Percentiles rank a stretch among this genome's conserved stretches.
Conservation (phyloP, 208 protist genomes). For the Trichomonas tenax region DNA sequence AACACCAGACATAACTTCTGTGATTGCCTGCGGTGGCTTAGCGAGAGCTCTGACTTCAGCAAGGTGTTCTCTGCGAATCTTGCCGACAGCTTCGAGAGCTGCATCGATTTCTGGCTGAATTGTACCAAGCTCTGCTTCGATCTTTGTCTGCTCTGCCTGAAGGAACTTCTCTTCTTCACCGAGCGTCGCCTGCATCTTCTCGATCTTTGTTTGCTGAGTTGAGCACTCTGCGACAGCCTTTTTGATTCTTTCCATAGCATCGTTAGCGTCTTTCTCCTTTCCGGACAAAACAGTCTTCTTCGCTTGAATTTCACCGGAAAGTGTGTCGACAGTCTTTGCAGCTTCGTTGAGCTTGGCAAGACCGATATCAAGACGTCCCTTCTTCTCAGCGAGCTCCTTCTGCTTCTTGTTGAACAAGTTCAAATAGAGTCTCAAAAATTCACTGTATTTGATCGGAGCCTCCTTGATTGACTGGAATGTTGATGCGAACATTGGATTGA, state of each 20-base stretch:
- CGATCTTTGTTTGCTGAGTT: constrained; percentile 70
- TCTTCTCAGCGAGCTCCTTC: constrained; percentile 51
- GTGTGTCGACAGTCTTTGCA: constrained; percentile 47
- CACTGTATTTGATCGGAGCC: constrained; percentile 56
- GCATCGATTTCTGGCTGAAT: constrained; percentile 81
- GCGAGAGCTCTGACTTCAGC: constrained; percentile 81
- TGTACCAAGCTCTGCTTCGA: constrained; percentile 67
- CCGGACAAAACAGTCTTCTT: constrained; percentile 50
- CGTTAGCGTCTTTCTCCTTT: constrained; percentile 78
- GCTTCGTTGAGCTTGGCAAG: constrained; percentile 81
- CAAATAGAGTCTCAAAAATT: constrained; percentile 63
- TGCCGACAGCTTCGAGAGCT: constrained; percentile 68
- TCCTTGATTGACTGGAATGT: background rate
- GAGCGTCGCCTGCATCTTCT: constrained; percentile 68
- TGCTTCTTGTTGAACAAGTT: constrained; percentile 61
- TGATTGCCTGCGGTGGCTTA: constrained; percentile 72
- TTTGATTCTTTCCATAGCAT: constrained; percentile 77
- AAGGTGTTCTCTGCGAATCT: constrained; percentile 70
- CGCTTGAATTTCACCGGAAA: constrained; percentile 18
- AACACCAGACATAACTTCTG: constrained; percentile 82
- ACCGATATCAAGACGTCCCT: constrained; percentile 60
- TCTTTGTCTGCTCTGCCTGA: constrained; percentile 60
- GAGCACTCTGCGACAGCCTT: constrained; percentile 72
- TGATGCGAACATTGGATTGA: background rate
- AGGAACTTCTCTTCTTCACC: constrained; percentile 69